Evolutionary conservation across 805 yeast species (phyloP), one percentile per base, ranked within the genome.

Genomic region (Cephaloascus fragrans): DNA sequence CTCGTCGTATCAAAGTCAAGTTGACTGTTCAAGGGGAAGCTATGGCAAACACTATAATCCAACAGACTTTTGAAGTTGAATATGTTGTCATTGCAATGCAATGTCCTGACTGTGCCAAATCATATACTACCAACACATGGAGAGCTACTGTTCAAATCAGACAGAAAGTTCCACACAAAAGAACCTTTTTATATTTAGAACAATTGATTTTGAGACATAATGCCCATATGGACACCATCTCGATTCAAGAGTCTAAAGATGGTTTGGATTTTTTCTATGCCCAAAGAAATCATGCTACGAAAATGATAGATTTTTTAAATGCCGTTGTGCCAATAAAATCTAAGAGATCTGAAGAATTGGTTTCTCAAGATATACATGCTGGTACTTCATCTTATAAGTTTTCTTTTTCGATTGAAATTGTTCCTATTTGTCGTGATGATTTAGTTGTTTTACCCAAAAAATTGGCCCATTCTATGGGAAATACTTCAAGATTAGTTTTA

Each of bases 31-130:
- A 90, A 62, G 97, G 97, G 48, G 98, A 93, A 59, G 97, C 96
- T 18, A 80, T 88, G 76, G 71, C 81, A 20, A 87, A 86, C 54
- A 86, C 96, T 19, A 83, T 90, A 47, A 78, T 93, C 26, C 97
- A 94, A 57, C 98, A 93, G 64, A 75, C 83, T 19, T 88, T 90
- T 56, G 97, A 86, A 61, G 97, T 89, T 12, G 97, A 90, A 55
- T 93, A 83, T 56, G 77, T 85, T 15, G 98, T 90, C 40, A 71
- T 84, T 44, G 95, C 97, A 16, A 85, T 84, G 84, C 98, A 93
- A 69, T 93, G 99, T 71, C 82, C 96, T 3, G 97, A 90, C 64
- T 93, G 99, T 77, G 98, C 97, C 40, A 89, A 87, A 61, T 83
- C 96, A 1, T 93, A 83, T 55, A 93, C 99, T 26, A 83, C 94